Base-by-base conservation (phyloP, 2,329 filamentous ascomycete species). In the Pseudogymnoascus sp. region DNA sequence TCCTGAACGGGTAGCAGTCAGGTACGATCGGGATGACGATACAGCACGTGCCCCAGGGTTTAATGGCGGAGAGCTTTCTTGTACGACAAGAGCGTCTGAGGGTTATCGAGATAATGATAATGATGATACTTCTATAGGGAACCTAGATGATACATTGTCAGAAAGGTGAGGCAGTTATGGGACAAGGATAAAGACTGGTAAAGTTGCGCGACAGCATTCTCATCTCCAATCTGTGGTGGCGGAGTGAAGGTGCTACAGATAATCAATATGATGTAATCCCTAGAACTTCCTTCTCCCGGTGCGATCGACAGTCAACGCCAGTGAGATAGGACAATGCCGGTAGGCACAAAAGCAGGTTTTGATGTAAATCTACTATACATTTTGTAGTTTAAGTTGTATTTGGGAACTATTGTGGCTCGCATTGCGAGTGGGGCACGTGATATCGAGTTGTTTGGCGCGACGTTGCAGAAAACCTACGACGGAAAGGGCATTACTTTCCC, bases 11-110 rank as follows among this genome's bases (percentile, higher is more conserved):
- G 26, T 53, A 19, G 46, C n/a, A 19, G 26, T 53, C 46, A 53
- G 46, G 46, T 53, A 53, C 46, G 26, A 53, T 53, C 46, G 46
- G 15, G 23, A 53, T 53, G 46, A 53, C 26, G 46, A 53, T 50
- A 53, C 26, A 11, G 46, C 46, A 53, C 46, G 46, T 53, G 46
- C 26, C 23, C 26, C 46, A 53, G 46, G 26, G 46, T 53, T 53
- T 31, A 31, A 29, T 31, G n/a, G 46, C 4, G 17, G 10, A 31
- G 46, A 31, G 13, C 15, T 53, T 31, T 7, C 23, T 29, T 9
- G 44, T 31, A 5, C 13, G 44, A 50, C 23, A 17, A 50, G 44
- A 50, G 13, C n/a, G n/a, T 11, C 15, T 53, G 46, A 31, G 46
- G n/a, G 46, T 31, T 53, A 13, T 29, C 23, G 46, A 53, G 15